Evolutionary conservation across 768 basidiomycete species (phyloP), one percentile per base, ranked within the genome.

Genomic region (Gelatoporia subvermispora): DNA sequence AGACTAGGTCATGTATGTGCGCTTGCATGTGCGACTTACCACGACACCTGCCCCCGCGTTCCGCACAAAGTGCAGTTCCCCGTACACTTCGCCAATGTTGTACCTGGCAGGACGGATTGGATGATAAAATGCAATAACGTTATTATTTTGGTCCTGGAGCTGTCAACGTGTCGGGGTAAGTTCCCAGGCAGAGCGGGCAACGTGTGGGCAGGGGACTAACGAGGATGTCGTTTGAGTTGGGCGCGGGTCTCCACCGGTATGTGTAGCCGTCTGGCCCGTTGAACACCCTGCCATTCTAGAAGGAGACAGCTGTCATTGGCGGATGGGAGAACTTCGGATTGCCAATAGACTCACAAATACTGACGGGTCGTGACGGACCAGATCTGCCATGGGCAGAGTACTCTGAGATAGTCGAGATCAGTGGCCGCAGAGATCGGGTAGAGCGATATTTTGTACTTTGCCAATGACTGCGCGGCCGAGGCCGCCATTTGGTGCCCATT

Each of bases 391-490:
- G 53, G 86, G 82, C 48, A 87, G 71, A 53, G 79, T 81, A 63
- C 83, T 82, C 85, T 91, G 67, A 31, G 52, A 56, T 49, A 59
- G 53, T 63, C 41, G 55, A 51, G 54, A 48, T 58, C 62, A 55
- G 64, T 51, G 62, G 31, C 35, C 43, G 31, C 49, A 31, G 28
- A 31, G 28, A 31, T 24, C 41, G 20, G 17, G 28, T 21, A 22
- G 48, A 17, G 45, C 41, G 36, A 37, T 24, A 31, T 35, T 28
- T 15, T 53, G 47, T 55, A 88, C 88, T 76, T 90, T 91, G 60
- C 90, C 89, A 60, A 93, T 87, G 51, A 86, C 75, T 58, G 88
- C 84, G 59, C 89, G 87, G 52, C 89, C 89, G 43, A 92, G 82
- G 48, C 85, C 83, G 52, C 88, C 89, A 56, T 80, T 88, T 41